Conservation (phyloP, 768 basidiomycete species). For the Amanita molliuscula region DNA sequence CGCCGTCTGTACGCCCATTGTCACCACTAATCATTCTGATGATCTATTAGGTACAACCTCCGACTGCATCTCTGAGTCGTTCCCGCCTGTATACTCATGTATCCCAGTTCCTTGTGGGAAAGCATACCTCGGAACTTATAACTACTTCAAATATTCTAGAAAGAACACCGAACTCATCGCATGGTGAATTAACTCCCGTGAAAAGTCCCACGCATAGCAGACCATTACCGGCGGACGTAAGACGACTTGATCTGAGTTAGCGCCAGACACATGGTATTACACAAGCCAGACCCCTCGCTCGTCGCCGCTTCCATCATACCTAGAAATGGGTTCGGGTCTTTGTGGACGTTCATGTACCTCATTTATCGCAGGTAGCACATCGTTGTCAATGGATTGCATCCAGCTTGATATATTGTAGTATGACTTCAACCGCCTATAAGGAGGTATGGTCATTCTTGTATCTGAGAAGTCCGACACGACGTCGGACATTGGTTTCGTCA, state of each 20-base stretch:
- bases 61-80: constrained; percentile 17
- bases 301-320: background rate
- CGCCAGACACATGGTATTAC: background rate
- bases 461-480: constrained; percentile 3
- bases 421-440: background rate
- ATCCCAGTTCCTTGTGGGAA: constrained; percentile 5
- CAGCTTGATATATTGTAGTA: constrained; percentile 3
- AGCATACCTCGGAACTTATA: constrained; percentile 12
- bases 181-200: constrained; percentile 47
- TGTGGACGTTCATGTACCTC: constrained; percentile 1
- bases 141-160: constrained; percentile 18
- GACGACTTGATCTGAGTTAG: constrained; percentile 12
- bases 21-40: constrained; percentile 4
- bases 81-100: constrained; percentile 16
- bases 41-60: constrained; percentile 36
- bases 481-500: constrained; percentile 10
- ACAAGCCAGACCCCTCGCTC: constrained; percentile 6
- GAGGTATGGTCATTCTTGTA: background rate
- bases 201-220: constrained; percentile 16
- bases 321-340: constrained; percentile 3
- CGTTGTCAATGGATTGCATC: constrained; percentile 1
- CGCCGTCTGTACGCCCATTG: constrained; percentile 28
- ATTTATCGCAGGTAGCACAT: background rate
- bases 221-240: constrained; percentile 3
- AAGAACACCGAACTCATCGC: constrained; percentile 49